Evolutionary conservation across 345 rosid species (phyloP), one percentile per base, ranked within the genome.

Genomic region (Adansonia digitata): DNA sequence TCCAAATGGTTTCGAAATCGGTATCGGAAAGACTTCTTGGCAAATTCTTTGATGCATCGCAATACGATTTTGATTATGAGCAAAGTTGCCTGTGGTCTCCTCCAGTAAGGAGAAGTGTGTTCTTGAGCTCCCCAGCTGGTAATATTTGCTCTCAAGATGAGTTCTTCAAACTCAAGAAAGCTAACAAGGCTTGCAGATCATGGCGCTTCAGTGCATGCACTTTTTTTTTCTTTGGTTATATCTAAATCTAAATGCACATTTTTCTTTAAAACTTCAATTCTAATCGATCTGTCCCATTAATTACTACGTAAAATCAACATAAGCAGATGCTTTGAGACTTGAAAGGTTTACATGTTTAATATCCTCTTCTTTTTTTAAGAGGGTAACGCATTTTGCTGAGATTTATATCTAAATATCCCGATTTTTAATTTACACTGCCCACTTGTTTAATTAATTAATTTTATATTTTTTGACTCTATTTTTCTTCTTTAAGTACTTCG

Each of bases 1-100:
- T 87, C 59, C 97, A 91, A 55, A 26, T 76, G 7, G 97, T 91
- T 24, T 70, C 93, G 5, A 88, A 84, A 81, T 77, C 82, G 4
- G 87, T 84, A 11, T 91, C 97, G 11, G 89, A 89, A 78, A 42
- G 82, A 69, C 87, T 91, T 55, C 93, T 89, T 0, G 48, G 81
- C 0, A 91, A 91, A 75, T 91, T 88, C 85, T 85, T 65, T 26
- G 93, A 91, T 57, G 91, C 84, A 18, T 84, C 81, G 4, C 88
- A 87, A 62, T 92, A 79, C 31, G 90, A 85, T 46, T 92, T 92
- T 53, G 92, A 92, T 71, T 83, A 83, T 63, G 84, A 82, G 77
- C 72, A 63, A 51, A 89, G 97, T 13, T 86, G 88, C 17, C 49
- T 91, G 42, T 91, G 97, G 97, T 92, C 97, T 81, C 94, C 97